Base-by-base conservation (phyloP, 2,329 filamentous ascomycete species). In the Alternaria sp. region DNA sequence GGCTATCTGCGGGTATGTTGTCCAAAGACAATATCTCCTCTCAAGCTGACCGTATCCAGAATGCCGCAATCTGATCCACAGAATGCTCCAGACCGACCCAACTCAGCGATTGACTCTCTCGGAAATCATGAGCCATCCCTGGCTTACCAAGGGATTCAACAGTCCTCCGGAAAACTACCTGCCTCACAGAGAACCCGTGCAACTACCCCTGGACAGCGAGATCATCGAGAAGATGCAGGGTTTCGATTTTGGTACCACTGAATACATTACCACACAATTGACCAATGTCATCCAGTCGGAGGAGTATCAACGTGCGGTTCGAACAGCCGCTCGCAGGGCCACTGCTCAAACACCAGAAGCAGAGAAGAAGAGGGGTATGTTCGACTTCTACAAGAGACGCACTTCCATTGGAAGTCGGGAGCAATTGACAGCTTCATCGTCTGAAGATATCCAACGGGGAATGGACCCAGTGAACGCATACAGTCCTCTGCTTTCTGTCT, bases 81-180 rank as follows among this genome's bases (percentile, higher is more conserved):
- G 93, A 55, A 98, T 98, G 95, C 86, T 99, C 48, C 94, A 97
- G 20, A 98, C 95, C 5, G 94, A 98, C 70, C 94, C 95, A 3
- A 90, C 88, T 73, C 90, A 94, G 73, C 89, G 95, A 66, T 92
- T 94, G 44, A 94, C 88, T 41, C 88, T 99, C 80, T 85, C 90
- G 57, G 95, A 99, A 78, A 96, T 99, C 69, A 91, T 98, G 89
- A 92, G 85, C 71, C 95, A 99, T 75, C 92, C 93, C 1, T 99
- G 95, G 95, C 93, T 98, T 86, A 89, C 87, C 51, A 98, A 98
- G 79, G 94, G 94, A 9, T 98, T 93, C 78, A 91, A 86, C 72
- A 88, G 87, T 2, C 89, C 93, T 9, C 94, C 94, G 0, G 95
- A 98, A 63, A 99, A 97, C 73, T 92, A 92, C 66, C 84, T 99